A percentile compares a stretch with the other conserved stretches of the same genome.
Conservation (phyloP, 2,329 filamentous ascomycete species). For the Microcyclospora pomicola region DNA sequence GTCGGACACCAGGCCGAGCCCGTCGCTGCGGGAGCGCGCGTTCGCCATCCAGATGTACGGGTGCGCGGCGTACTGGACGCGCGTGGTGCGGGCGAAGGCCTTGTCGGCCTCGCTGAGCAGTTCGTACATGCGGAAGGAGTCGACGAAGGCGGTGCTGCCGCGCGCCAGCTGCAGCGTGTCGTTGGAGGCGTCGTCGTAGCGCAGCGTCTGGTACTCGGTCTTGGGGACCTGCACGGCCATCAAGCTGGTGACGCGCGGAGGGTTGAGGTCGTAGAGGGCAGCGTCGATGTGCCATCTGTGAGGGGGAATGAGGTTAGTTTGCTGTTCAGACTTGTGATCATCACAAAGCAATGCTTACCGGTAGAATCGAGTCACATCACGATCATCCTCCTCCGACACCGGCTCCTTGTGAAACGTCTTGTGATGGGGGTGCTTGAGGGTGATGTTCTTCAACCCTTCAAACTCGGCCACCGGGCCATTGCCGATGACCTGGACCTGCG, state of each 20-base stretch:
- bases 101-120: constrained; percentile 51
- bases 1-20: constrained; percentile 58
- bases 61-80: constrained; percentile 62
- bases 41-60: constrained; percentile 71
- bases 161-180: constrained; percentile 56
- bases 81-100: constrained; percentile 51
- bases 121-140: constrained; percentile 57
- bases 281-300: constrained; percentile 66
- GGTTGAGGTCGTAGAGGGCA: constrained; percentile 60
- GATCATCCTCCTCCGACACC: constrained; percentile 48
- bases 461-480: constrained; percentile 58
- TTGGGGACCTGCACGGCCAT: constrained; percentile 60
- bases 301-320: no score
- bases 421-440: constrained; percentile 62
- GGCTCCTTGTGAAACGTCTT: constrained; percentile 56
- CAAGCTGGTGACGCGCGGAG: constrained; percentile 57
- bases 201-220: constrained; percentile 50
- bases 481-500: constrained; percentile 68
- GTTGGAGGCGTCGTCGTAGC: constrained; percentile 58
- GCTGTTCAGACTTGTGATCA: no score
- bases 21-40: constrained; percentile 52
- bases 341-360: no score
- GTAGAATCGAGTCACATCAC: constrained; percentile 50
- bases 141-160: constrained; percentile 64
- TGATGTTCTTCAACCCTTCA: constrained; percentile 55